These are phyloP conservation scores for Stephania cephalantha DNA, from an alignment of 164 flowering plant genomes.

Conservation along the genomic window DNA sequence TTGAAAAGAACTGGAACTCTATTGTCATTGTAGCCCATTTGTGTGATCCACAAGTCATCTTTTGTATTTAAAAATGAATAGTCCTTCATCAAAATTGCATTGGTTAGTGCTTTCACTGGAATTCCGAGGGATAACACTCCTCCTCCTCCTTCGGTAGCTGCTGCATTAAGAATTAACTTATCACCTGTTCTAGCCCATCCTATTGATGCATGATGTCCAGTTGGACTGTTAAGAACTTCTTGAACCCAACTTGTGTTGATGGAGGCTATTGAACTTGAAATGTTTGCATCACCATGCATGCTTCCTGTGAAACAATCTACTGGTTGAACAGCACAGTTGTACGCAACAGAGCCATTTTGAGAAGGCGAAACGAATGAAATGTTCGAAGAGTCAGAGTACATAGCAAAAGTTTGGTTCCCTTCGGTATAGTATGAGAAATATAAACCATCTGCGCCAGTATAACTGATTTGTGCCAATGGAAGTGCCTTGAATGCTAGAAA, in stretches of 20 bases:
- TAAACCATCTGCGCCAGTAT: constrained; percentile 41
- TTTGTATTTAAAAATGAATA: constrained; percentile 32
- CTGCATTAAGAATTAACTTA: constrained; percentile 28
- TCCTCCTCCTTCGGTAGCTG: constrained; percentile 18
- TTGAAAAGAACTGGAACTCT: constrained; percentile 18
- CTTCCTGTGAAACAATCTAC: constrained; percentile 35
- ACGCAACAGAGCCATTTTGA: neutral
- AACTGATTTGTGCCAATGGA: constrained; percentile 47
- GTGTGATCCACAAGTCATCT: constrained; percentile 26
- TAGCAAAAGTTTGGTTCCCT: constrained; percentile 24
- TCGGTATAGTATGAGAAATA: constrained; percentile 38
- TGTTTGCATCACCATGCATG: constrained; percentile 23
- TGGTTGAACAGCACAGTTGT: constrained; percentile 36
- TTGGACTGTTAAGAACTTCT: constrained; percentile 21
- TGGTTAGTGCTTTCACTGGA: constrained; percentile 21
- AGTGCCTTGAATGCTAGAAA: constrained; percentile 30
- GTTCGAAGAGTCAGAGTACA: constrained; percentile 35
- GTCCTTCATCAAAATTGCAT: constrained; percentile 24
- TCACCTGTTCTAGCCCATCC: constrained; percentile 27
- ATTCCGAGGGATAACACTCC: constrained; percentile 52
- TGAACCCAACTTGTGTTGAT: constrained; percentile 33
- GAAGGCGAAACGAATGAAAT: neutral
- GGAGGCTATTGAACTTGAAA: neutral
- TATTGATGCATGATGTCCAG: constrained; percentile 24
- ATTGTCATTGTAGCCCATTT: constrained; percentile 2